These are phyloP conservation scores for Starmerella lactis-condensi DNA, from an alignment of 805 yeast genomes.

Conservation along the genomic window DNA sequence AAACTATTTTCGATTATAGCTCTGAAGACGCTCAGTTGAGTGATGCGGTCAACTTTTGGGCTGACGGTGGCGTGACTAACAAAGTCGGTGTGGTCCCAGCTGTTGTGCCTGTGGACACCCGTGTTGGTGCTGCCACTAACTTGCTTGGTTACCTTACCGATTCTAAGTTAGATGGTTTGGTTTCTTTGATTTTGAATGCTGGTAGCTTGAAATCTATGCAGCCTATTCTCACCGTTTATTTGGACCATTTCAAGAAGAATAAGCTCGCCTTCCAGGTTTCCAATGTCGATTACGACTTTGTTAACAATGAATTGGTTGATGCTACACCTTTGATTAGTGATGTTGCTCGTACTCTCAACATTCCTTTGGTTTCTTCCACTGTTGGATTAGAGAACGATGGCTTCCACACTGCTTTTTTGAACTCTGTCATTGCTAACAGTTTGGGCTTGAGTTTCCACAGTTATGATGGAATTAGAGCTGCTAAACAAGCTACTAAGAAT, in stretches of 20 bases:
- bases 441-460: constrained; percentile 47
- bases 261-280: constrained; percentile 46
- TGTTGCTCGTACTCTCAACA: constrained; percentile 43
- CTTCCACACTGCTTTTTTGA: constrained; percentile 30
- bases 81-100: constrained; percentile 41
- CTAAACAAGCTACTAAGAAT: too few relatives aligned
- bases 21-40: constrained; percentile 47
- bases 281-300: constrained; percentile 51
- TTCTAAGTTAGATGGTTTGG: constrained; percentile 2
- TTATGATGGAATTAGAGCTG: constrained; percentile 60
- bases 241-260: constrained; percentile 1
- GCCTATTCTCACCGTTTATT: constrained; percentile 28
- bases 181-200: constrained; percentile 43
- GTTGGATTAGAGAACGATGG: constrained; percentile 48
- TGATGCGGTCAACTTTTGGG: constrained; percentile 44
- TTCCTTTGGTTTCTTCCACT: constrained; percentile 46
- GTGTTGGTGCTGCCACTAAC: constrained; percentile 69
- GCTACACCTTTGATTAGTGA: constrained; percentile 46
- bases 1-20: constrained; percentile 37
- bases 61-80: constrained; percentile 28
- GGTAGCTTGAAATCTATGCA: constrained; percentile 51
- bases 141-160: constrained; percentile 43
- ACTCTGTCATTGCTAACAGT: constrained; percentile 41
- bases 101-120: constrained; percentile 39
- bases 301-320: constrained; percentile 34